A percentile compares a stretch with the other conserved stretches of the same genome.
These are phyloP conservation scores for Xerophyta viscosa DNA, from an alignment of 106 monocot genomes.

Conservation along the genomic window DNA sequence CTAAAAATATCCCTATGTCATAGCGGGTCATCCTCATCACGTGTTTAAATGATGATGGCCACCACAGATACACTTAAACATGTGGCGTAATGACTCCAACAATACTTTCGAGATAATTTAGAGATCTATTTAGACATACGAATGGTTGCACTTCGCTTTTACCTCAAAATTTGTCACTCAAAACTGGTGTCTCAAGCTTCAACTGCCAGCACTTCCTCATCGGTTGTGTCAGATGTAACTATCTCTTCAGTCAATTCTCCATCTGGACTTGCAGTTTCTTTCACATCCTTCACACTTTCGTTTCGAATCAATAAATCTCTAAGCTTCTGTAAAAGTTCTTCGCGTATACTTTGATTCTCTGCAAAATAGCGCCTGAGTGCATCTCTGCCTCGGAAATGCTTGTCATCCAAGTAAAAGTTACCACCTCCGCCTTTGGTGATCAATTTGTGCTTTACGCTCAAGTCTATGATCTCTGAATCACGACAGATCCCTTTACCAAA, in stretches of 20 bases:
- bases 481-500: conserved; percentile 85
- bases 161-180: too few species aligned
- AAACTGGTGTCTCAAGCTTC: conserved; percentile 28
- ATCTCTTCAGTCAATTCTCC: conserved; percentile 17
- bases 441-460: conserved; percentile 57
- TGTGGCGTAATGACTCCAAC: too few species aligned
- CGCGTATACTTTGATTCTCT: conserved; percentile 36
- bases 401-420: conserved; percentile 41
- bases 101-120: too few species aligned
- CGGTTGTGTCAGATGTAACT: conserved; percentile 29
- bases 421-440: conserved; percentile 44
- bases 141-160: too few species aligned
- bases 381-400: conserved; percentile 72
- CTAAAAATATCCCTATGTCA: too few species aligned
- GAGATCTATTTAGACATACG: too few species aligned
- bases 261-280: conserved; percentile 12
- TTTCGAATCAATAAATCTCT: conserved; percentile 34
- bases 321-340: conserved; percentile 47
- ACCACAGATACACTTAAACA: too few species aligned
- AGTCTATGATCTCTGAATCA: conserved; percentile 67
- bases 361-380: conserved; percentile 48
- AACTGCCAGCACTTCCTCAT: conserved; percentile 39
- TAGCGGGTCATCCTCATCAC: too few species aligned
- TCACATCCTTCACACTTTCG: conserved; percentile 12
- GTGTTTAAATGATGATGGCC: too few species aligned